phyloP scores from a whole-genome alignment of 345 rosid species.

The Eucalyptus sp. region DNA sequence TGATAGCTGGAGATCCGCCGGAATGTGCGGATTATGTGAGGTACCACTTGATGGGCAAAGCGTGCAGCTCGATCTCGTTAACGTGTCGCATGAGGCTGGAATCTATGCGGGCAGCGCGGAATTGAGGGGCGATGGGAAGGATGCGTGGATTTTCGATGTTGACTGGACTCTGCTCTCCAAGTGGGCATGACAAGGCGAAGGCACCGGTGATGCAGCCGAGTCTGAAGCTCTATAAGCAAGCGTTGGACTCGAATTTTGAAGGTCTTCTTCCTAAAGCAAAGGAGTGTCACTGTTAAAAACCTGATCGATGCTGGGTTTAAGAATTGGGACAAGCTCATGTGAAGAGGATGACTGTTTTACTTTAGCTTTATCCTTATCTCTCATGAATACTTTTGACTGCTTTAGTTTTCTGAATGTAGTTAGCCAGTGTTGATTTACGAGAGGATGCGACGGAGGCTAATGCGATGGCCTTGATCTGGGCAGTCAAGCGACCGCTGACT shows the following conservation, averaged over 20 bases:
- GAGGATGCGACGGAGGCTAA: no score
- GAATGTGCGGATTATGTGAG: constrained; percentile 62
- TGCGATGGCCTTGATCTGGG: no score
- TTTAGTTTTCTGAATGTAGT: no score
- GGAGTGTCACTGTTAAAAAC: constrained; percentile 48
- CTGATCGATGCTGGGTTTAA: constrained; percentile 51
- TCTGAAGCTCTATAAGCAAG: constrained; percentile 54
- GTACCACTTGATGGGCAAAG: constrained; percentile 51
- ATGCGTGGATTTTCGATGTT: constrained; percentile 78
- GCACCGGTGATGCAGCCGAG: constrained; percentile 66
- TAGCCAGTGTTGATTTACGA: no score
- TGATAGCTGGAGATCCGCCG: constrained; percentile 81
- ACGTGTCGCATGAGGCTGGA: constrained; percentile 52
- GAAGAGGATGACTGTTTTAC: not conserved
- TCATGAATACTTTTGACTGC: no score
- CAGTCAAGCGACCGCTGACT: no score
- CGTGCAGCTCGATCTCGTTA: constrained; percentile 33
- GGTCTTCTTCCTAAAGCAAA: constrained; percentile 34
- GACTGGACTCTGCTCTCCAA: constrained; percentile 85
- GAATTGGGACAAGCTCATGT: constrained; percentile 74
- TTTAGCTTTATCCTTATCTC: not conserved
- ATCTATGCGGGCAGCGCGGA: constrained; percentile 38
- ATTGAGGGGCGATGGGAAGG: constrained; percentile 49
- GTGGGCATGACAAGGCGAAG: constrained; percentile 63
- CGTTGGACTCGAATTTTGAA: constrained; percentile 54